Conservation (phyloP, 202 grass and related monocot species). For the Schoenoplectus tabernaemontani region DNA sequence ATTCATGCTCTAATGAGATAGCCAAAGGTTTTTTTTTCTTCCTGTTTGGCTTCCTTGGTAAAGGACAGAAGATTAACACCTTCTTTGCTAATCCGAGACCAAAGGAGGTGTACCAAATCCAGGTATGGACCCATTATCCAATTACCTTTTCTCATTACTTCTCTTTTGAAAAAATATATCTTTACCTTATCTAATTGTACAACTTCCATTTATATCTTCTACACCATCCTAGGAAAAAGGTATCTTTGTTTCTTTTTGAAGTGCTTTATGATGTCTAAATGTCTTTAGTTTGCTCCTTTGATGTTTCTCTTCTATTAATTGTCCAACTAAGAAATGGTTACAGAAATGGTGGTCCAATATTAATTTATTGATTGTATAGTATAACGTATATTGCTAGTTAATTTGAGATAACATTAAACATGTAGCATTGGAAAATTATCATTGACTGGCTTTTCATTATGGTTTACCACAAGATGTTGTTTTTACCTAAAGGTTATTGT, state of each 20-base stretch:
- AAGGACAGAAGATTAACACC: constrained; percentile 6
- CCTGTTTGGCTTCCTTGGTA: constrained; percentile 20
- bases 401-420: constrained; percentile 2
- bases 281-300: not conserved
- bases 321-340: constrained; percentile 8
- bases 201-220: constrained; percentile 39
- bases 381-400: not conserved
- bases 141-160: not conserved
- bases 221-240: constrained; percentile 28
- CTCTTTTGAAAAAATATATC: not conserved
- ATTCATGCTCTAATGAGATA: constrained; percentile 55
- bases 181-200: constrained; percentile 50
- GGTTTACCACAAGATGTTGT: not conserved
- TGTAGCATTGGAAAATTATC: not conserved
- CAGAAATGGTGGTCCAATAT: not conserved
- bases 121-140: constrained; percentile 44
- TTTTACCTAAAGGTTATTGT: not conserved
- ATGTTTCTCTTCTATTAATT: constrained; percentile 15
- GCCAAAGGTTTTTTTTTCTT: constrained; percentile 9
- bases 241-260: constrained; percentile 25
- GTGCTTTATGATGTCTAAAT: constrained; percentile 2
- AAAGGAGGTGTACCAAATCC: constrained; percentile 39
- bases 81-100: constrained; percentile 33
- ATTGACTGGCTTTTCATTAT: not conserved
- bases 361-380: not conserved